Percentiles rank a stretch among this genome's conserved stretches.
Conservation (phyloP, 2,329 filamentous ascomycete species). For the Fusarium humuli region DNA sequence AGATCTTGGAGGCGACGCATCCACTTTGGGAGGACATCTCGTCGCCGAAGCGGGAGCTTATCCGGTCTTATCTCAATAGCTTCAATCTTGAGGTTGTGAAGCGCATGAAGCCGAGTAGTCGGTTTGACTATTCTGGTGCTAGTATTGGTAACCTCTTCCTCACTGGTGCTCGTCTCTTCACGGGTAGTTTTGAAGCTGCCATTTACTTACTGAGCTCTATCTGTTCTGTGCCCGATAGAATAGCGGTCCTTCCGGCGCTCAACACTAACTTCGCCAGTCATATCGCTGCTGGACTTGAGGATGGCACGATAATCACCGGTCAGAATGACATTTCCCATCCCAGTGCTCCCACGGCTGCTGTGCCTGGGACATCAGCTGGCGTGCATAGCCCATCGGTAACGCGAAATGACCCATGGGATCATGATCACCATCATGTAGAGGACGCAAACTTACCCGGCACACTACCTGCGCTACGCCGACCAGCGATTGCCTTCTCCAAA, state of each 20-base stretch:
- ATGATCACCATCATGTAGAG: slow-evolving; percentile 75
- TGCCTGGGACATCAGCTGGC: slow-evolving; percentile 48
- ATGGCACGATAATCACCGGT: slow-evolving; percentile 84
- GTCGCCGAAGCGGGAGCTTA: slow-evolving; percentile 79
- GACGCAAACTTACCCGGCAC: slow-evolving; percentile 86
- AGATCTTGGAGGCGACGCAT: slow-evolving; percentile 87
- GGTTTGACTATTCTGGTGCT: slow-evolving; percentile 81
- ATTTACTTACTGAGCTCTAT: slow-evolving; percentile 91
- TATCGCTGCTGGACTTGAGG: slow-evolving; percentile 83
- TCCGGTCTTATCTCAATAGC: slow-evolving; percentile 80
- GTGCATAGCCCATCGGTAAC: slow-evolving; percentile 47
- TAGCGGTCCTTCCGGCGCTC: slow-evolving; percentile 87
- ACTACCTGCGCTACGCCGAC: slow-evolving; percentile 80
- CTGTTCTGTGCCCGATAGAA: slow-evolving; percentile 81
- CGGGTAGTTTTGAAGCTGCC: slow-evolving; percentile 90
- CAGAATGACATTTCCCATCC: slow-evolving; percentile 95
- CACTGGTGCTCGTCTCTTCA: slow-evolving; percentile 88
- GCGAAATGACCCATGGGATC: slow-evolving; percentile 62
- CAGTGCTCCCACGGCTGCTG: slow-evolving; percentile 68
- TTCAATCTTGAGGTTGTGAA: slow-evolving; percentile 84
- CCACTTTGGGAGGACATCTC: slow-evolving; percentile 78
- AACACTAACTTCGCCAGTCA: slow-evolving; percentile 97
- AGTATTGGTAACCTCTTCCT: slow-evolving; percentile 84
- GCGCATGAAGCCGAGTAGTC: slow-evolving; percentile 75
- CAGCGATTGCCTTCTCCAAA: slow-evolving; percentile 87